Conservation (phyloP, 2,329 filamentous ascomycete species). For the Nothopassalora personata region DNA sequence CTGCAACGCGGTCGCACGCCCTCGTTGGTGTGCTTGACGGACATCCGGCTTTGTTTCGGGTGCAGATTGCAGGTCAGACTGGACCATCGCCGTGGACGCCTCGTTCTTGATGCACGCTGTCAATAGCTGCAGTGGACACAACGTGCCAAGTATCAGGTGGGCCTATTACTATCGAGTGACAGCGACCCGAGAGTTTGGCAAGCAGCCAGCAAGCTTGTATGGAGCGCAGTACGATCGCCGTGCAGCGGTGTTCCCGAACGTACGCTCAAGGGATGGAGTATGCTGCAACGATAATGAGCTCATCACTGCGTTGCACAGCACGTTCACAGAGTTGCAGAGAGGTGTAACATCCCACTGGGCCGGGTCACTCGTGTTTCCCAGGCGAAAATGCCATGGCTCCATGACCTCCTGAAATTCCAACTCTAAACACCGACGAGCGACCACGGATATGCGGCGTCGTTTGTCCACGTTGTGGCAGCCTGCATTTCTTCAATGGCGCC, state of each 20-base stretch:
- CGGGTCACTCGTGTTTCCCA: conserved; percentile 20
- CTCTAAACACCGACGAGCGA: conserved; percentile 7
- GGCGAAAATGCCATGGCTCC: conserved; percentile 20
- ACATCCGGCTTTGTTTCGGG: background rate
- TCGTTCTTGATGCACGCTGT: background rate
- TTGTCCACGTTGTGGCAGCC: conserved; percentile 26
- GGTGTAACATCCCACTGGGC: conserved; percentile 24
- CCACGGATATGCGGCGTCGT: conserved; percentile 17
- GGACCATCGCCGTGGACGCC: background rate
- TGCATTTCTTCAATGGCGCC: conserved; percentile 25
- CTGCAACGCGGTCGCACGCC: background rate
- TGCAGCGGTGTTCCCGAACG: conserved; percentile 12
- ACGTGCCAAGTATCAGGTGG: background rate
- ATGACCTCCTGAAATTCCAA: conserved; percentile 16
- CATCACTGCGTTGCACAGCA: conserved; percentile 23
- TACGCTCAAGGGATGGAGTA: conserved; percentile 9
- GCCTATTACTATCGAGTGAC: background rate
- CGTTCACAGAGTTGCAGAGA: conserved; percentile 24
- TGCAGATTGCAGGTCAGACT: background rate
- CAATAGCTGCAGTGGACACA: background rate
- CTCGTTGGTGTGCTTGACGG: background rate
- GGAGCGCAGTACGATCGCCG: conserved; percentile 11
- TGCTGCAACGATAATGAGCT: conserved; percentile 19
- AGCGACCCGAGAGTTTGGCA: conserved; percentile 12
- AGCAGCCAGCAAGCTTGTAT: conserved; percentile 13